Conservation (phyloP, 2,329 filamentous ascomycete genomes). For the Davidsoniella australis region DNA sequence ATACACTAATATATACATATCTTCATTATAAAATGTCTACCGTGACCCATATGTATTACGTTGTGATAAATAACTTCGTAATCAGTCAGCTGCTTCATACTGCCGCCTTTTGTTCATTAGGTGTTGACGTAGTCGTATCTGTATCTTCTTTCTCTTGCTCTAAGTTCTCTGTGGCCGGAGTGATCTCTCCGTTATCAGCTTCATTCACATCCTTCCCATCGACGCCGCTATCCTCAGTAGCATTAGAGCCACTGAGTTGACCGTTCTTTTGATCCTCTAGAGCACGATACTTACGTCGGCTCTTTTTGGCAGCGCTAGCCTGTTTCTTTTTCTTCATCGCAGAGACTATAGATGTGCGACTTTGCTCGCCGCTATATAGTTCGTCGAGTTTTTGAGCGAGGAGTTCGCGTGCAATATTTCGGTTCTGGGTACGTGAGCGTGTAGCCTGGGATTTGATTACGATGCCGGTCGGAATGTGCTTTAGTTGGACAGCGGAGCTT, state of each 20-base stretch:
- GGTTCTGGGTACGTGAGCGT: conserved; percentile 70
- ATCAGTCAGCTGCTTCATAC: too few species aligned
- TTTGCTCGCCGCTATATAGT: conserved; percentile 51
- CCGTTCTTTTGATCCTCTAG: conserved; percentile 32
- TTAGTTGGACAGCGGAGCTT: conserved; percentile 81
- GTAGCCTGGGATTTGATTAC: conserved; percentile 92
- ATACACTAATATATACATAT: too few species aligned
- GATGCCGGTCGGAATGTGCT: conserved; percentile 74
- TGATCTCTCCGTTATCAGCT: neutral
- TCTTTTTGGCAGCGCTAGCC: conserved; percentile 67
- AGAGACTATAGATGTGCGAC: conserved; percentile 46
- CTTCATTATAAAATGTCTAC: too few species aligned
- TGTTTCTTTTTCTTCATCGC: conserved; percentile 49
- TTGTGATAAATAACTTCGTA: too few species aligned
- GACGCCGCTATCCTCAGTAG: too few species aligned
- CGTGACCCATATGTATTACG: too few species aligned
- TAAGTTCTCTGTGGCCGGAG: too few species aligned
- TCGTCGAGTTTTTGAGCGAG: conserved; percentile 62
- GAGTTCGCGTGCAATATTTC: conserved; percentile 63
- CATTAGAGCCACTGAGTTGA: too few species aligned
- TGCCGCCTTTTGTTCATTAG: too few species aligned
- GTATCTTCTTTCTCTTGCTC: too few species aligned
- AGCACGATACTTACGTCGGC: conserved; percentile 57
- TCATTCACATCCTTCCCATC: too few species aligned
- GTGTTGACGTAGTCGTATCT: too few species aligned